Conservation (phyloP, 2,329 filamentous ascomycete genomes). For the Cladosporium sp. region DNA sequence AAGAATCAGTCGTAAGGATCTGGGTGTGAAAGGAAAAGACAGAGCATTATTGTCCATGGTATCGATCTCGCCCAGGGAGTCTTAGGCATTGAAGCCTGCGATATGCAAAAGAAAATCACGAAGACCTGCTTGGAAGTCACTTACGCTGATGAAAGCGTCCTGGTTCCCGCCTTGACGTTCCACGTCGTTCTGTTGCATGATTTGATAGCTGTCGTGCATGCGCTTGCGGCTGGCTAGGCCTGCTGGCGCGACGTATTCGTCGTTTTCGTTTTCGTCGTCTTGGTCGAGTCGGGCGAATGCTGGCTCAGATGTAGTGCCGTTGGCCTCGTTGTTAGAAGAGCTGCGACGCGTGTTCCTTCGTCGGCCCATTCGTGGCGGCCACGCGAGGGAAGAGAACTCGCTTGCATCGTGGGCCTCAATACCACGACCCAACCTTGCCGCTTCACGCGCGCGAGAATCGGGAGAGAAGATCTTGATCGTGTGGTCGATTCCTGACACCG, state of each 20-base stretch:
- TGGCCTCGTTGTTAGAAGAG: conserved; percentile 4
- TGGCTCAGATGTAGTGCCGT: conserved; percentile 22
- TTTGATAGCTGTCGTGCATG: conserved; percentile 57
- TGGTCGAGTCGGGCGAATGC: conserved; percentile 16
- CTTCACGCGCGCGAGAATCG: conserved; percentile 52
- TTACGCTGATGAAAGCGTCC: conserved; percentile 52
- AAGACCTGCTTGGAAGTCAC: conserved; percentile 18
- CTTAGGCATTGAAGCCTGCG: too few relatives aligned
- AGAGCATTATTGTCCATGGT: too few relatives aligned
- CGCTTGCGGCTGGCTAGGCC: conserved; percentile 54
- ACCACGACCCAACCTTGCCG: conserved; percentile 55
- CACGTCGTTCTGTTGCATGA: conserved; percentile 58
- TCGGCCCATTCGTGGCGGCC: conserved; percentile 21
- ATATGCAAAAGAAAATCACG: too few relatives aligned
- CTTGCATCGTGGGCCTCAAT: conserved; percentile 46
- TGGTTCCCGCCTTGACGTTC: conserved; percentile 54
- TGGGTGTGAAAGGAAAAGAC: too few relatives aligned
- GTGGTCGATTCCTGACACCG: conserved; percentile 62
- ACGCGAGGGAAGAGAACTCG: conserved; percentile 38
- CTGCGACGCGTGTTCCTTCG: conserved; percentile 11
- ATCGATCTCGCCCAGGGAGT: too few relatives aligned
- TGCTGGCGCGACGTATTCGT: conserved; percentile 35
- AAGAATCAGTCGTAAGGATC: background rate
- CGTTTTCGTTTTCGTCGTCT: conserved; percentile 29
- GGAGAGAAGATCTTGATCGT: conserved; percentile 66